A percentile compares a stretch with the other conserved stretches of the same genome.
phyloP scores from a whole-genome alignment of 805 yeast species.

The Pichia eremophila region DNA sequence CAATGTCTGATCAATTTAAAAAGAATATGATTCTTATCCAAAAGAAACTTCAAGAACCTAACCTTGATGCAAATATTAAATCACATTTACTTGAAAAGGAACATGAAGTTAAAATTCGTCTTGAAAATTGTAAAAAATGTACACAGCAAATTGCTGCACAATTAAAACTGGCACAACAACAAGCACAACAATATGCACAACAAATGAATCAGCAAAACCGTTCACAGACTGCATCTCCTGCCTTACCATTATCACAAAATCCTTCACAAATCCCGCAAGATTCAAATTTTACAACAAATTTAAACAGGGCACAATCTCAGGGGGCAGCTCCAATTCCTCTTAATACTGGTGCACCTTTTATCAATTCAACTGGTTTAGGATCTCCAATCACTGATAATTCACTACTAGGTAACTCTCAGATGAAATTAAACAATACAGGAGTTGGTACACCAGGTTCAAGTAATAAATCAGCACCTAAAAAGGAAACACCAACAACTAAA shows the following conservation, averaged over 20 bases:
- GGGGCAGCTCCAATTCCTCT: slow-evolving; percentile 8
- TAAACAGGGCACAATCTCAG: slow-evolving; percentile 9
- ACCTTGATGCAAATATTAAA: slow-evolving; percentile 36
- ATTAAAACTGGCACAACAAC: slow-evolving; percentile 24
- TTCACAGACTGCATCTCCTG: not conserved
- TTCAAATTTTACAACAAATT: slow-evolving; percentile 11
- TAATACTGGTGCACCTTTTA: not conserved
- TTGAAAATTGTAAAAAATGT: slow-evolving; percentile 36
- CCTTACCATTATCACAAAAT: not conserved
- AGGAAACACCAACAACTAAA: slow-evolving; percentile 16
- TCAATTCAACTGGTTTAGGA: not conserved
- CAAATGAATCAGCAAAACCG: not conserved
- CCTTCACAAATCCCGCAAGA: slow-evolving; percentile 13
- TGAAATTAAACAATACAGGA: not conserved
- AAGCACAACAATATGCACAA: slow-evolving; percentile 11
- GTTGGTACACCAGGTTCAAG: not conserved
- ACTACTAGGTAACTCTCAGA: not conserved
- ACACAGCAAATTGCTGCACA: slow-evolving; percentile 36
- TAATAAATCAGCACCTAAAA: slow-evolving; percentile 15
- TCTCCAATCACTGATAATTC: not conserved
- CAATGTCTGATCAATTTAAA: slow-evolving; percentile 39
- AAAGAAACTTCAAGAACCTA: slow-evolving; percentile 35
- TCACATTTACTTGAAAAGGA: slow-evolving; percentile 40
- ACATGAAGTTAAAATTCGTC: slow-evolving; percentile 35
- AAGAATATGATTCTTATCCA: slow-evolving; percentile 42